Evolutionary conservation across 768 basidiomycete genomes (phyloP).

Genomic region (Suillus hirtellus): DNA sequence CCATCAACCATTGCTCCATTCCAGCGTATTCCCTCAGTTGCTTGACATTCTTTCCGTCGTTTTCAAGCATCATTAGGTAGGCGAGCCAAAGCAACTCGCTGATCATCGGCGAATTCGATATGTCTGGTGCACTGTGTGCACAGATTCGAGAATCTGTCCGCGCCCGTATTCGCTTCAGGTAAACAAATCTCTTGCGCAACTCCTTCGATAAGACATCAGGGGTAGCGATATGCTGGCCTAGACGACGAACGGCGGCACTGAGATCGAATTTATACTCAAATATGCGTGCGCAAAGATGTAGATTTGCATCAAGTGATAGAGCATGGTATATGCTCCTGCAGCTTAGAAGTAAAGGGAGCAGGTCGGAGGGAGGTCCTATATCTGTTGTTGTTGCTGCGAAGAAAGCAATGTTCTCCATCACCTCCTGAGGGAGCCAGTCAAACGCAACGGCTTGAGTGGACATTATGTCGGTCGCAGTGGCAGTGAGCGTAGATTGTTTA

Average conservation of each 20-base stretch:
- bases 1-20: slow-evolving; percentile 63
- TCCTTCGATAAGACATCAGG: slow-evolving; percentile 57
- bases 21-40: slow-evolving; percentile 72
- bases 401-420: slow-evolving; percentile 78
- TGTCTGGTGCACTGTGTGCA: slow-evolving; percentile 20
- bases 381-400: slow-evolving; percentile 52
- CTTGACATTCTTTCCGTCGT: slow-evolving; percentile 68
- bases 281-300: slow-evolving; percentile 71
- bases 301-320: slow-evolving; percentile 55
- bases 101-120: slow-evolving; percentile 13
- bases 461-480: background rate
- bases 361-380: slow-evolving; percentile 60
- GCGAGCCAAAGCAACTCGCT: slow-evolving; percentile 60
- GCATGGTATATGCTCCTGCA: slow-evolving; percentile 49
- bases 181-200: slow-evolving; percentile 58
- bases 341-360: slow-evolving; percentile 56
- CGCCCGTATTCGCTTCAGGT: slow-evolving; percentile 56
- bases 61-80: slow-evolving; percentile 81
- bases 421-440: slow-evolving; percentile 62
- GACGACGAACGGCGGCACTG: slow-evolving; percentile 47
- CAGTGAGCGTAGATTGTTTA: background rate
- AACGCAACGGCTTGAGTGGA: slow-evolving; percentile 14
- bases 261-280: slow-evolving; percentile 71
- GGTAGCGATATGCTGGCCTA: slow-evolving; percentile 42
- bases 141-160: slow-evolving; percentile 28